A percentile compares a stretch with the other conserved stretches of the same genome.
These are phyloP conservation scores for Solanum hybrid DNA, from an alignment of 305 asterid genomes.

Conservation along the genomic window DNA sequence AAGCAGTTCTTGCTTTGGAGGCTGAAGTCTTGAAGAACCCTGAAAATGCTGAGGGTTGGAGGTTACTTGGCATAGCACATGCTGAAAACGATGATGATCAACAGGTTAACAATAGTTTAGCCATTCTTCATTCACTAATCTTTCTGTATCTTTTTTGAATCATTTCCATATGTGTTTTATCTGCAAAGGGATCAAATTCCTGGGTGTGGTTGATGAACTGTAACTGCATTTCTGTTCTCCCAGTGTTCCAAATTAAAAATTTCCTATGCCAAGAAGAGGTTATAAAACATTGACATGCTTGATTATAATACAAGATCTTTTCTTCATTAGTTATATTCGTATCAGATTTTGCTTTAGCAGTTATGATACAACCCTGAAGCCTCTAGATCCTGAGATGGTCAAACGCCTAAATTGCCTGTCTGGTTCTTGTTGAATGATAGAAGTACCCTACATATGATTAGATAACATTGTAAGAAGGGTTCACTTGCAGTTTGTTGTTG, in stretches of 20 bases:
- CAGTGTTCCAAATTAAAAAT: not conserved
- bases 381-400: not conserved
- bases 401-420: not conserved
- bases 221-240: not conserved
- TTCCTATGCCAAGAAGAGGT: not conserved
- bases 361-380: not conserved
- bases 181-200: not conserved
- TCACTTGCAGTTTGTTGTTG: not conserved
- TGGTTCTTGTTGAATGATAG: not conserved
- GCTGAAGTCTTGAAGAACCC: conserved; percentile 99
- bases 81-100: conserved; percentile 99
- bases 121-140: not conserved
- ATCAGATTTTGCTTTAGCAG: not conserved
- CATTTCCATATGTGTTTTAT: not conserved
- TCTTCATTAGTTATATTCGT: not conserved
- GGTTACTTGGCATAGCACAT: conserved; percentile 95
- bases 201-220: not conserved
- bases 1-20: conserved; percentile 99
- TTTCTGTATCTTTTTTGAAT: not conserved
- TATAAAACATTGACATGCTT: not conserved
- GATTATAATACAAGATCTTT: not conserved
- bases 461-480: not conserved
- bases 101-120: conserved; percentile 47
- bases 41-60: conserved; percentile 98
- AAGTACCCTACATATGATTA: not conserved